Percentiles rank a stretch among this genome's conserved stretches.
Evolutionary conservation across 257 asterid genomes (phyloP).

Genomic region (Solanum etuberosum): DNA sequence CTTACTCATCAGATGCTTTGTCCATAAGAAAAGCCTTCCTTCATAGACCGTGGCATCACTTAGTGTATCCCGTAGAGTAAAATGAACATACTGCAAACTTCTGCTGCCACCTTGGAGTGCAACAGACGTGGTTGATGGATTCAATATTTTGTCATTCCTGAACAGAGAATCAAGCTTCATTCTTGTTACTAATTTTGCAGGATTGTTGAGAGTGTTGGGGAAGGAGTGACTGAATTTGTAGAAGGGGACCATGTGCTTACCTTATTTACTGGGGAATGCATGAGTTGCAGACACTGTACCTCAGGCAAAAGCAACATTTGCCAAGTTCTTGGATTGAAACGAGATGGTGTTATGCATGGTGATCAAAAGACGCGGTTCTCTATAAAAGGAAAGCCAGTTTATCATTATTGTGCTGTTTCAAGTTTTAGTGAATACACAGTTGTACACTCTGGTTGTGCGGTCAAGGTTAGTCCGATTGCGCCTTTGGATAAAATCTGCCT

Average conservation of each 20-base stretch:
- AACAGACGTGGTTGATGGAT: not conserved
- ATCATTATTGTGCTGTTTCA: conserved; percentile 91
- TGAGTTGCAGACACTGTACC: conserved; percentile 64
- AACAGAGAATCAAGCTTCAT: not conserved
- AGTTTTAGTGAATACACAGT: conserved; percentile 89
- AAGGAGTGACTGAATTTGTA: conserved; percentile 72
- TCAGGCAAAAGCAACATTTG: conserved; percentile 81
- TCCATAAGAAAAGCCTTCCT: not conserved
- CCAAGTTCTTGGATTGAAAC: conserved; percentile 78
- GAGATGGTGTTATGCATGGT: conserved; percentile 83
- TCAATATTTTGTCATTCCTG: not conserved
- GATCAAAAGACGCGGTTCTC: conserved; percentile 78
- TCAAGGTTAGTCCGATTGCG: conserved; percentile 57
- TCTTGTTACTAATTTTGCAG: conserved; percentile 24
- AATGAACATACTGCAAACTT: not conserved
- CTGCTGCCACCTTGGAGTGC: not conserved
- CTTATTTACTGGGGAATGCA: conserved; percentile 84
- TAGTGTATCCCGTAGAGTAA: not conserved
- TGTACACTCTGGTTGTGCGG: conserved; percentile 95
- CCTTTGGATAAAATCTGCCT: conserved; percentile 91
- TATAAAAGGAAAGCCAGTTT: conserved; percentile 57
- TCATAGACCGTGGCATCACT: not conserved
- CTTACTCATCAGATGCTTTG: not conserved
- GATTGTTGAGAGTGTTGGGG: conserved; percentile 84
- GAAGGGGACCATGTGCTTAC: conserved; percentile 87